Percentiles rank a stretch among this genome's conserved stretches.
Evolutionary conservation across 495 filamentous ascomycete species (phyloP).

Genomic region (Penicillium waksmanii): DNA sequence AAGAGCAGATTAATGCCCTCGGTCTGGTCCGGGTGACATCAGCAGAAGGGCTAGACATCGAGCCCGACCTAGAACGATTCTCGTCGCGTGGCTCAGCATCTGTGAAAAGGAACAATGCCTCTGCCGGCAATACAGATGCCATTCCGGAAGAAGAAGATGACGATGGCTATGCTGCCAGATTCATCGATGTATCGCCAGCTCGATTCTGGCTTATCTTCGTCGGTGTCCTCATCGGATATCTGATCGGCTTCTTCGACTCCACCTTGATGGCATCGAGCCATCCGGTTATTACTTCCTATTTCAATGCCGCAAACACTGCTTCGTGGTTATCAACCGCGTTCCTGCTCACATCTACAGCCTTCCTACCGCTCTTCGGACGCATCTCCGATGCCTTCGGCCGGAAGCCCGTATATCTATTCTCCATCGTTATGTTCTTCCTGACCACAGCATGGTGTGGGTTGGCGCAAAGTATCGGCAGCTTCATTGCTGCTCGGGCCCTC

Average conservation of each 20-base stretch:
- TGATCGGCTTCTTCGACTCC: slow-evolving; percentile 68
- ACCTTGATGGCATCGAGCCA: slow-evolving; percentile 83
- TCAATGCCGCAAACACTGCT: slow-evolving; percentile 72
- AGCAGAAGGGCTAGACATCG: slow-evolving; percentile 36
- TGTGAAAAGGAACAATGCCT: slow-evolving; percentile 15
- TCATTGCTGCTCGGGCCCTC: slow-evolving; percentile 72
- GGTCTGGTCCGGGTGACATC: slow-evolving; percentile 35
- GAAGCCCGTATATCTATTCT: slow-evolving; percentile 68
- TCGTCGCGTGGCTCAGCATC: slow-evolving; percentile 21
- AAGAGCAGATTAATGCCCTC: slow-evolving; percentile 30
- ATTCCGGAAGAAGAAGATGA: slow-evolving; percentile 24
- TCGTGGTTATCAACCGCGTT: slow-evolving; percentile 85
- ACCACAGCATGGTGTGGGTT: slow-evolving; percentile 75
- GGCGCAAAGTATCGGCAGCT: slow-evolving; percentile 69
- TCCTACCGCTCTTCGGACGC: slow-evolving; percentile 73
- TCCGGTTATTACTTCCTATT: slow-evolving; percentile 80
- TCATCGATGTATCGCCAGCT: slow-evolving; percentile 48
- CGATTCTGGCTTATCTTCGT: slow-evolving; percentile 59
- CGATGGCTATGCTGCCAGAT: slow-evolving; percentile 37
- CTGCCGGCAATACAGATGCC: slow-evolving; percentile 10
- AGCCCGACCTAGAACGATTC: slow-evolving; percentile 33
- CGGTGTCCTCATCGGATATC: slow-evolving; percentile 50
- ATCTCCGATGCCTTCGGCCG: slow-evolving; percentile 74
- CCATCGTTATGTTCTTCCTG: slow-evolving; percentile 63
- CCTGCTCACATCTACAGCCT: slow-evolving; percentile 72